These are phyloP conservation scores for Penicillium angulare DNA, from an alignment of 495 filamentous ascomycete genomes.

Conservation along the genomic window DNA sequence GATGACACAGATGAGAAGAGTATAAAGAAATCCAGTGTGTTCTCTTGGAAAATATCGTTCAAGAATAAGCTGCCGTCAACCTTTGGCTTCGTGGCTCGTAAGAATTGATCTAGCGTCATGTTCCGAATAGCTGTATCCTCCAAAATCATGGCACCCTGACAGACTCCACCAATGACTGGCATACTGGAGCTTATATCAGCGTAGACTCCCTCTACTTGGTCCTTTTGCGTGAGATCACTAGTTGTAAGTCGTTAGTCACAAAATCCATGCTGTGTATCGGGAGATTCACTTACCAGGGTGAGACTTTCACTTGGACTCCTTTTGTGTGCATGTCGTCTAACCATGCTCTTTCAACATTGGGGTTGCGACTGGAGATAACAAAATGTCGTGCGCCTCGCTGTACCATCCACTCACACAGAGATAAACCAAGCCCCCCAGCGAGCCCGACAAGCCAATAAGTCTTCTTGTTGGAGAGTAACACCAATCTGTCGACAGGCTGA, in stretches of 20 bases:
- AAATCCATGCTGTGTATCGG: not conserved
- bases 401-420: no score
- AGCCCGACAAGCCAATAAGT: no score
- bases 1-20: constrained; percentile 33
- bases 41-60: not conserved
- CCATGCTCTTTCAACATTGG: not conserved
- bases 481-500: no score
- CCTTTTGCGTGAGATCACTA: not conserved
- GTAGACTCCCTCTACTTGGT: not conserved
- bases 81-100: not conserved
- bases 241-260: not conserved
- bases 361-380: not conserved
- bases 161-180: not conserved
- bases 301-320: not conserved
- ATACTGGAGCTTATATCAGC: not conserved
- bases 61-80: constrained; percentile 1
- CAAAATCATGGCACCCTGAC: not conserved
- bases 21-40: constrained; percentile 45
- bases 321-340: not conserved
- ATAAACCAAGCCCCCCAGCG: no score
- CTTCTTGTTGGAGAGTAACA: no score
- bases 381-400: not conserved
- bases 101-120: not conserved
- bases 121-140: not conserved
- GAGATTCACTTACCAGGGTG: not conserved